Base-by-base conservation (phyloP, 2,329 filamentous ascomycete genomes). In the Dactylellina cionopaga region DNA sequence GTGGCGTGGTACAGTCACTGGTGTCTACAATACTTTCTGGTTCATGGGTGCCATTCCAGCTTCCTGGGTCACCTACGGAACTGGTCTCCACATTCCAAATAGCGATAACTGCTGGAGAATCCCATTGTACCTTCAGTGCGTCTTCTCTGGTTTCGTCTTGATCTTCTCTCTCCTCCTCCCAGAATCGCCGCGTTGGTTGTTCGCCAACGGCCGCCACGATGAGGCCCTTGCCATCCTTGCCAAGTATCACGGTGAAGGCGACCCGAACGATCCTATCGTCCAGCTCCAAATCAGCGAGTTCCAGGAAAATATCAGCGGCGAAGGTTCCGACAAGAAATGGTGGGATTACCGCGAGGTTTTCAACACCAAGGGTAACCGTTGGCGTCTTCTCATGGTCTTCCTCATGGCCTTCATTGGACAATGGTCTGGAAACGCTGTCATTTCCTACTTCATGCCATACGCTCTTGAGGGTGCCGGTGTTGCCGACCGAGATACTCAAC, bases 321-420 rank as follows among this genome's bases (percentile, higher is more conserved):
- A 85, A 55, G 84, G 83, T 5, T 75, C 5, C 78, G 83, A n/a
- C 81, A 84, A 77, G 79, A 83, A 65, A 82, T 84, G 71, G 80
- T 81, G 59, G 80, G 83, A 86, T 75, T 86, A 86, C 75, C 80
- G 81, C 49, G 84, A 84, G 64, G 80, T 86, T 0, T 84, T 84
- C 80, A 63, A 85, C 77, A 84, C 83, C 3, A 80, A 81, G 15
- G 85, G 84, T 29, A 88, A 87, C 77, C 82, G 83, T 72, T 81
- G 86, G 43, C 79, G 86, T 27, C 76, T 85, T 47, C 85, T 88
- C 64, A 79, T 84, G 17, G 78, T 86, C 39, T 81, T 82, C 19
- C 80, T 85, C 7, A 84, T 81, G 82, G 85, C 85, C 64, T 80
- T 86, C 72, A 87, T 87, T 79, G 83, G 83, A 9, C 86, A 88